A percentile compares a stretch with the other conserved stretches of the same genome.
These are phyloP conservation scores for Escallonia rubra DNA, from an alignment of 129 eudicot species.

Conservation along the genomic window DNA sequence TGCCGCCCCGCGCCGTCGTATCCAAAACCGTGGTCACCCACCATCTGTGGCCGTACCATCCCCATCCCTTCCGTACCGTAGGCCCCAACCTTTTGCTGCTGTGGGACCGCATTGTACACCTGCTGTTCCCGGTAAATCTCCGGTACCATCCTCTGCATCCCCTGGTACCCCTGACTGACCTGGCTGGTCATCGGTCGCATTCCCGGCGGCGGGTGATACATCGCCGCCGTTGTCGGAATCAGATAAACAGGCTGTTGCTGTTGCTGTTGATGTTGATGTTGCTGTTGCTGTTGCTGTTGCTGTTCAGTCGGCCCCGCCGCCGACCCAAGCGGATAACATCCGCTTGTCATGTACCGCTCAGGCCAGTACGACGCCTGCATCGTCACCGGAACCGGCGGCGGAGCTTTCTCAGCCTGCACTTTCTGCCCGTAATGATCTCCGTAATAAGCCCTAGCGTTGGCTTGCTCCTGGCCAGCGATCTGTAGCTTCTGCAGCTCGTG, in stretches of 20 bases:
- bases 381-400: constrained; percentile 12
- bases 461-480: constrained; percentile 27
- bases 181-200: constrained; percentile 30
- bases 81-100: constrained; percentile 25
- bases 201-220: constrained; percentile 27
- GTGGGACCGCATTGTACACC: constrained; percentile 27
- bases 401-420: constrained; percentile 2
- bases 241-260: constrained; percentile 17
- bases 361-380: constrained; percentile 21
- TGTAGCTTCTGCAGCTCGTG: constrained; percentile 35
- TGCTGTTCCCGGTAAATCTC: constrained; percentile 44
- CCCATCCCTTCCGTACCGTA: constrained; percentile 29
- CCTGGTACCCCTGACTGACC: constrained; percentile 33
- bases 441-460: constrained; percentile 30
- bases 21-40: constrained; percentile 22
- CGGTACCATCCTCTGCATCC: constrained; percentile 40
- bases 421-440: constrained; percentile 37
- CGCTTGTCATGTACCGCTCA: constrained; percentile 31
- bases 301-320: too few relatives aligned
- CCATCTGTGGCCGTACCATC: constrained; percentile 24
- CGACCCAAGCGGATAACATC: constrained; percentile 13
- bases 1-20: constrained; percentile 43
- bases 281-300: too few relatives aligned
- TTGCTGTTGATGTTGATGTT: too few relatives aligned
- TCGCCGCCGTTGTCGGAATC: constrained; percentile 34